phyloP scores from a whole-genome alignment of 1,139 yeast species.

The Blastobotrys malaysiensis region DNA sequence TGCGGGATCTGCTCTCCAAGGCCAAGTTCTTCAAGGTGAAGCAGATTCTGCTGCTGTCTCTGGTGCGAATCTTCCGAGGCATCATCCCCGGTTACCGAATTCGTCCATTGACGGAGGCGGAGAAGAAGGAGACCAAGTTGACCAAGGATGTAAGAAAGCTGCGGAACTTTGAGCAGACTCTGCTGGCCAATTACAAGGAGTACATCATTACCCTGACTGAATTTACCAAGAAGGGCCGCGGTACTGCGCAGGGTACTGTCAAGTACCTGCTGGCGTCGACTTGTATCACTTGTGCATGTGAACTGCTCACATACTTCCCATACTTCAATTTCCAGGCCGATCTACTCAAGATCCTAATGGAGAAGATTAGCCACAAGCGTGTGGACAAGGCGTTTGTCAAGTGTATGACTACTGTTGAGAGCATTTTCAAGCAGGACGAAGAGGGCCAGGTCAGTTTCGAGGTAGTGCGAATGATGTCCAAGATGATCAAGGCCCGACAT shows the following conservation, averaged over 20 bases:
- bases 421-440: conserved; percentile 57
- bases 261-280: conserved; percentile 46
- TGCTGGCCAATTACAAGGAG: conserved; percentile 63
- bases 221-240: conserved; percentile 26
- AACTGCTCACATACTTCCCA: conserved; percentile 60
- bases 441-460: conserved; percentile 82
- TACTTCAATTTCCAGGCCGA: conserved; percentile 79
- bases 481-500: conserved; percentile 66
- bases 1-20: conserved; percentile 60
- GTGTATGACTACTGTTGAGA: conserved; percentile 62
- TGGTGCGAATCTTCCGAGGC: conserved; percentile 78
- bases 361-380: conserved; percentile 33
- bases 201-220: conserved; percentile 53
- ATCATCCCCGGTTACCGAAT: conserved; percentile 86
- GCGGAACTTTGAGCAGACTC: conserved; percentile 72
- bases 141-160: conserved; percentile 72
- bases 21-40: conserved; percentile 64
- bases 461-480: conserved; percentile 57
- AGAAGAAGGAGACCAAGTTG: conserved; percentile 68
- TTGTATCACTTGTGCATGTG: conserved; percentile 75
- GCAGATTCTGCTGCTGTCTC: conserved; percentile 69
- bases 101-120: conserved; percentile 74
- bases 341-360: conserved; percentile 58
- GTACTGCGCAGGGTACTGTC: conserved; percentile 33
- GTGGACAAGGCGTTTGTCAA: conserved; percentile 45